Evolutionary conservation across 169 alveolate genomes (phyloP).

Genomic region (Plasmodium billcollinsi): DNA sequence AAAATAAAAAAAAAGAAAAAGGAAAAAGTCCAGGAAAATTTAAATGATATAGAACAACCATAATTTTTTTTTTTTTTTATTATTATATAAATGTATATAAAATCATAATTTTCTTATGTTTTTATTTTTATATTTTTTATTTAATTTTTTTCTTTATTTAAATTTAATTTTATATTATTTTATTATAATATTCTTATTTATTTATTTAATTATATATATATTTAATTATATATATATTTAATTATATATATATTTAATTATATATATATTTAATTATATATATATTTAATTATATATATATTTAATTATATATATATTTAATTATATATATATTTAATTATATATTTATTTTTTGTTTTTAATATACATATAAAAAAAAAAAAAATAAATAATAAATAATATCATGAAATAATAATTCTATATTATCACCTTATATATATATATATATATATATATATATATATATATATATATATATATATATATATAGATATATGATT

Average conservation of each 20-base stretch:
- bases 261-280: too few relatives aligned
- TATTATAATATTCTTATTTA: neutral
- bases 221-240: too few relatives aligned
- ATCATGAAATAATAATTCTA: too few relatives aligned
- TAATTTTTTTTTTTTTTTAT: neutral
- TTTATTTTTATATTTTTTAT: neutral
- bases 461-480: conserved; percentile 2
- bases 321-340: too few relatives aligned
- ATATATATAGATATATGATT: neutral
- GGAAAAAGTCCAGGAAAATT: neutral
- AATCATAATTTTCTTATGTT: neutral
- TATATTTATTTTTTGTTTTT: conserved; percentile 1
- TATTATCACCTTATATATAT: neutral
- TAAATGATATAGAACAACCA: conserved; percentile 14
- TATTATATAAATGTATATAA: too few relatives aligned
- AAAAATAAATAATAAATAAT: too few relatives aligned
- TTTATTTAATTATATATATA: too few relatives aligned
- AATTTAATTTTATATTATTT: neutral
- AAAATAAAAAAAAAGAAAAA: conserved; percentile 62
- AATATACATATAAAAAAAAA: too few relatives aligned
- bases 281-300: too few relatives aligned
- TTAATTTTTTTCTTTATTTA: neutral
- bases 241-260: too few relatives aligned
- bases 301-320: too few relatives aligned
- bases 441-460: conserved; percentile 22